phyloP scores from a whole-genome alignment of 768 basidiomycete species.

The Amanita phalloides region DNA sequence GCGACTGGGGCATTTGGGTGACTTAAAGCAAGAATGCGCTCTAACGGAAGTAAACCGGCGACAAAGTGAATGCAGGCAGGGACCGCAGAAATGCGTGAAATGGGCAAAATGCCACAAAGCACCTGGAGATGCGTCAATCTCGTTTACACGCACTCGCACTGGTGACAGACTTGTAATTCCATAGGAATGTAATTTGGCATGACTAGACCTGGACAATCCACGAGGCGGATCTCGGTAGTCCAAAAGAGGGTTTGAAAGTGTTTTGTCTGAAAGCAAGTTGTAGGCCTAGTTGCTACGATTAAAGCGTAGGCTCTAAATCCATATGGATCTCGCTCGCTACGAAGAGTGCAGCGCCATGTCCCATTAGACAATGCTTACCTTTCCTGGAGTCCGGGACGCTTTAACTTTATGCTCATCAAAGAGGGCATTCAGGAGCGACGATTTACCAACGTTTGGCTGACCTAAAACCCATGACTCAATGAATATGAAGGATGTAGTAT shows the following conservation, averaged over 20 bases:
- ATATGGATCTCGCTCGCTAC: no score
- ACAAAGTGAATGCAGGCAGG: constrained; percentile 74
- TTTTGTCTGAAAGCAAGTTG: constrained; percentile 53
- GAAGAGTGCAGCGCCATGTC: no score
- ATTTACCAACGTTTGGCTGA: constrained; percentile 95
- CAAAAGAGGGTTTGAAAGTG: constrained; percentile 93
- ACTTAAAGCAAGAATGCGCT: constrained; percentile 49
- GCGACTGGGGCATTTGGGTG: constrained; percentile 34
- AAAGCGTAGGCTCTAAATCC: no score
- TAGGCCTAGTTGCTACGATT: background rate
- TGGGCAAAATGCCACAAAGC: constrained; percentile 61
- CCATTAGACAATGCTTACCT: constrained; percentile 30
- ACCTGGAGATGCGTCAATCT: constrained; percentile 29
- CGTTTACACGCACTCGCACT: constrained; percentile 1
- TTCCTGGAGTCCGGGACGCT: constrained; percentile 81
- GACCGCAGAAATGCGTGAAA: constrained; percentile 75
- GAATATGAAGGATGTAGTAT: background rate
- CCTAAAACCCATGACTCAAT: constrained; percentile 30
- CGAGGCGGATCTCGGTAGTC: constrained; percentile 77
- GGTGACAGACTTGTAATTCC: constrained; percentile 59
- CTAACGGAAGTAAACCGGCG: constrained; percentile 63
- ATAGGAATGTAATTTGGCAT: constrained; percentile 77
- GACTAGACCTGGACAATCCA: constrained; percentile 93
- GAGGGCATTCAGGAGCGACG: constrained; percentile 83
- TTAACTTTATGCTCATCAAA: constrained; percentile 72